These are phyloP conservation scores for Sideroxylon spinosum DNA, from an alignment of 179 eudicot genomes.

Conservation along the genomic window DNA sequence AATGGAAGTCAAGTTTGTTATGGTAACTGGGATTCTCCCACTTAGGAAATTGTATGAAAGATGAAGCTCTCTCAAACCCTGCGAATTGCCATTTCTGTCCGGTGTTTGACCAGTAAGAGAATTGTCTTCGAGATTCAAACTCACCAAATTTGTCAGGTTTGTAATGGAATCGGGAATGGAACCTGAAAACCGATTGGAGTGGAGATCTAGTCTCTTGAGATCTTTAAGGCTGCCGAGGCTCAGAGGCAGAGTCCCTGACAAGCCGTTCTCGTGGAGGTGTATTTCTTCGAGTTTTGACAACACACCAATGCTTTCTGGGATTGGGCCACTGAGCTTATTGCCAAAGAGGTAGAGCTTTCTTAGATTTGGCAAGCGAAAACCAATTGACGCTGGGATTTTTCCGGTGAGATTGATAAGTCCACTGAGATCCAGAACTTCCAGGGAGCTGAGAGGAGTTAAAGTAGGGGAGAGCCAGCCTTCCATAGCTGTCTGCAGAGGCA, in stretches of 20 bases:
- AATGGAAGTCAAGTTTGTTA: conserved; percentile 35
- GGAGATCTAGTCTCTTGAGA: conserved; percentile 29
- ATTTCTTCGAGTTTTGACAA: conserved; percentile 43
- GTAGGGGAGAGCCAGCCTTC: conserved; percentile 41
- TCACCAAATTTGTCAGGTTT: conserved; percentile 29
- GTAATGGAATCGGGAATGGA: conserved; percentile 40
- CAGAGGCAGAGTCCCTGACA: conserved; percentile 29
- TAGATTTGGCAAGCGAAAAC: conserved; percentile 36
- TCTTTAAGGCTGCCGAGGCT: conserved; percentile 28
- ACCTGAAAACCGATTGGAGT: conserved; percentile 41
- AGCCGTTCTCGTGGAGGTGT: conserved; percentile 35
- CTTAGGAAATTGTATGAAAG: conserved; percentile 41
- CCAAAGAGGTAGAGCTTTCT: conserved; percentile 32
- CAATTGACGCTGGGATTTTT: conserved; percentile 33
- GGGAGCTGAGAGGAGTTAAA: conserved; percentile 34
- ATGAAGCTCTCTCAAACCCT: conserved; percentile 37
- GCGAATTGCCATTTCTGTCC: conserved; percentile 32
- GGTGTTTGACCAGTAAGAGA: conserved; percentile 39
- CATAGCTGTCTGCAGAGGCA: conserved; percentile 34
- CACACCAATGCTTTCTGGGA: conserved; percentile 44
- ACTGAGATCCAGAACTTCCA: conserved; percentile 47
- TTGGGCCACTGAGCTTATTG: conserved; percentile 36
- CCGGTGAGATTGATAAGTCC: conserved; percentile 38
- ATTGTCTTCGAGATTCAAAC: conserved; percentile 40
- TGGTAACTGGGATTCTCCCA: conserved; percentile 43